Base-by-base conservation (phyloP, 2,329 filamentous ascomycete genomes). In the Leptosphaerulina australis region DNA sequence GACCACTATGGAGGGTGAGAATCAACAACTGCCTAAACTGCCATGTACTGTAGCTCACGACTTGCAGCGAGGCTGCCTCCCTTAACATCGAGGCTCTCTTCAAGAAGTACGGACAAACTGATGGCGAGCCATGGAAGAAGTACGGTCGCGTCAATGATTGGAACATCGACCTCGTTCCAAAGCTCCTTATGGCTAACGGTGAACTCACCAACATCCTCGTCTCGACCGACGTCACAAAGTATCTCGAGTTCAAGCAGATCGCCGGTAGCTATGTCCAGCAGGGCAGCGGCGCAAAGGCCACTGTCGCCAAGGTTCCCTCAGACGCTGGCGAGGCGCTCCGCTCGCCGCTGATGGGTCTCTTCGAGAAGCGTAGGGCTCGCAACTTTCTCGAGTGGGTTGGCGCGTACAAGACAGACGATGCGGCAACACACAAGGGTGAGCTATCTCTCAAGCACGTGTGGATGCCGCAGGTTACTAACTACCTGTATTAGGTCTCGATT, bases 151-250 rank as follows among this genome's bases (percentile, higher is more conserved):
- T 87, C 73, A 97, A 97, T 79, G 93, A 97, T 83, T 99, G 94
- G 94, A 97, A 97, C 82, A 95, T 99, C 76, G 95, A 99, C 74
- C 84, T 99, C 55, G 92, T 99, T 38, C 93, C 94, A 63, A 99
- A 99, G 83, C 87, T 99, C 69, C 85, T 99, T 75, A 97, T 99
- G 92, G 91, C 93, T 53, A 96, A 95, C 58, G 94, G 94, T 76
- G 93, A 99, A 79, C 82, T 99, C 72, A 97, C 93, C 74, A 97
- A 97, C 79, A 97, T 99, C 70, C 86, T 99, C 71, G 91, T 97
- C 58, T 96, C 92, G 41, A 97, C 93, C 77, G 91, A 97, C 56
- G 78, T 81, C 52, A 80, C 78, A 47, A 71, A 77, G 58, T 80
- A 80, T 63, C 74, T 80, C 58, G 78, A 80, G 62, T 81, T 81